phyloP scores from a whole-genome alignment of 805 yeast genomes.

The Tetrapisispora namnaoensis region DNA sequence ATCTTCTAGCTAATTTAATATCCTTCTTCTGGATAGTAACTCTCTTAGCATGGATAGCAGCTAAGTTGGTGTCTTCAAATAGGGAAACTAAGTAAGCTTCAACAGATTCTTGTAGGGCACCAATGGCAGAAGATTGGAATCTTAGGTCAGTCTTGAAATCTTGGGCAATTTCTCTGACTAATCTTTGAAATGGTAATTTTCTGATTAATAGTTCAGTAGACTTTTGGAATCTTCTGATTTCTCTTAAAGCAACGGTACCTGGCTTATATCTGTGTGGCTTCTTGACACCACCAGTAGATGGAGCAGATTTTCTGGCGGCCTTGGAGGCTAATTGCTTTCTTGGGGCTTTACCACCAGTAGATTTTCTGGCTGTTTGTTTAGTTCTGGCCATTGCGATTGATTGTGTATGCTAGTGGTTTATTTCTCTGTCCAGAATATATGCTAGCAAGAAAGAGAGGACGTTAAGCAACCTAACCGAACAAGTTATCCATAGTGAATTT shows the following conservation, averaged over 20 bases:
- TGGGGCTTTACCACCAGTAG: constrained; percentile 94
- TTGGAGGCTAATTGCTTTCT: constrained; percentile 87
- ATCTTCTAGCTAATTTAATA: constrained; percentile 93
- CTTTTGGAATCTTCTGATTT: constrained; percentile 94
- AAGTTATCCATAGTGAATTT: not conserved
- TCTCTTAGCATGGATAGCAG: constrained; percentile 98
- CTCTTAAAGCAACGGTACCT: constrained; percentile 93
- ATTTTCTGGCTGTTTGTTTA: constrained; percentile 87
- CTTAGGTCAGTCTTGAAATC: constrained; percentile 87
- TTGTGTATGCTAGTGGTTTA: not conserved
- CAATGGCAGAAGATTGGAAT: constrained; percentile 94
- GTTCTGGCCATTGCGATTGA: constrained; percentile 71
- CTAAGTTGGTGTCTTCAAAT: constrained; percentile 95
- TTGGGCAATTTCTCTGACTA: constrained; percentile 91
- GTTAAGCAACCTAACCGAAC: not conserved
- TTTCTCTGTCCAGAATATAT: not conserved
- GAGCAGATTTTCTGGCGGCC: constrained; percentile 90
- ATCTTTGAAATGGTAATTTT: constrained; percentile 94
- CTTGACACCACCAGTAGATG: constrained; percentile 87
- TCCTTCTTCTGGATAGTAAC: constrained; percentile 98
- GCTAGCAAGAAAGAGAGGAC: not conserved
- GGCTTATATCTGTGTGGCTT: constrained; percentile 95
- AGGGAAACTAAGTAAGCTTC: constrained; percentile 95
- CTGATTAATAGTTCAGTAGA: constrained; percentile 89
- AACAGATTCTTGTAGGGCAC: constrained; percentile 96